Percentiles rank a stretch among this genome's conserved stretches.
Conservation (phyloP, 768 basidiomycete genomes). For the Cyathus striatus region DNA sequence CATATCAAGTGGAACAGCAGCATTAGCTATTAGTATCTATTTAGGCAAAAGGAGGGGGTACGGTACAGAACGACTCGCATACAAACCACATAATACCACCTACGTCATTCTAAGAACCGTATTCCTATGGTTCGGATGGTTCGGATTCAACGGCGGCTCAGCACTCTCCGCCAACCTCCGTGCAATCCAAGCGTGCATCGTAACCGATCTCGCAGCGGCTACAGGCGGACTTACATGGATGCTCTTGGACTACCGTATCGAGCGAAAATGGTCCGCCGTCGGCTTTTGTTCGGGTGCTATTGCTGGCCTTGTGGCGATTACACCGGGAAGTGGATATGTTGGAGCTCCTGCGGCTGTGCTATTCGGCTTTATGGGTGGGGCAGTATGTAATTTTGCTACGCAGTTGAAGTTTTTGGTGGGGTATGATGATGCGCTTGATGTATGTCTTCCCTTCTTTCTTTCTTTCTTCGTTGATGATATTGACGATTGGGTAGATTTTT, state of each 20-base stretch:
- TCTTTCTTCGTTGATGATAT: background rate
- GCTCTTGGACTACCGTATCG: slow-evolving; percentile 90
- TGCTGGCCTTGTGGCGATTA: slow-evolving; percentile 87
- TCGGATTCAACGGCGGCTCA: slow-evolving; percentile 92
- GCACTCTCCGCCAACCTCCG: slow-evolving; percentile 87
- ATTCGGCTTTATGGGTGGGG: slow-evolving; percentile 82
- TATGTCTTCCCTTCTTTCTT: slow-evolving; percentile 31
- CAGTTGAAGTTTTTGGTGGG: slow-evolving; percentile 80
- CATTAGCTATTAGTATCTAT: slow-evolving; percentile 85
- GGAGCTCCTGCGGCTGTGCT: slow-evolving; percentile 81
- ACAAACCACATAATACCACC: slow-evolving; percentile 90
- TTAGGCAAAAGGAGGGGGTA: slow-evolving; percentile 90
- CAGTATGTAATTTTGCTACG: slow-evolving; percentile 91
- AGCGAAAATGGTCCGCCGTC: slow-evolving; percentile 89
- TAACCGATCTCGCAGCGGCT: slow-evolving; percentile 88
- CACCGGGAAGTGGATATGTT: slow-evolving; percentile 77
- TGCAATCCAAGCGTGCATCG: slow-evolving; percentile 84
- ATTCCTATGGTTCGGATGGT: slow-evolving; percentile 95
- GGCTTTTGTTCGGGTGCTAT: slow-evolving; percentile 97
- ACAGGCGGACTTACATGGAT: slow-evolving; percentile 92
- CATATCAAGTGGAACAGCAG: slow-evolving; percentile 90
- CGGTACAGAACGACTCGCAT: slow-evolving; percentile 85
- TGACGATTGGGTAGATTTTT: slow-evolving; percentile 63
- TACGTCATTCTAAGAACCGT: slow-evolving; percentile 93
- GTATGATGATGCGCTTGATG: slow-evolving; percentile 81